Conservation (phyloP, 2,329 filamentous ascomycete genomes). For the Parafenestella ontariensis region DNA sequence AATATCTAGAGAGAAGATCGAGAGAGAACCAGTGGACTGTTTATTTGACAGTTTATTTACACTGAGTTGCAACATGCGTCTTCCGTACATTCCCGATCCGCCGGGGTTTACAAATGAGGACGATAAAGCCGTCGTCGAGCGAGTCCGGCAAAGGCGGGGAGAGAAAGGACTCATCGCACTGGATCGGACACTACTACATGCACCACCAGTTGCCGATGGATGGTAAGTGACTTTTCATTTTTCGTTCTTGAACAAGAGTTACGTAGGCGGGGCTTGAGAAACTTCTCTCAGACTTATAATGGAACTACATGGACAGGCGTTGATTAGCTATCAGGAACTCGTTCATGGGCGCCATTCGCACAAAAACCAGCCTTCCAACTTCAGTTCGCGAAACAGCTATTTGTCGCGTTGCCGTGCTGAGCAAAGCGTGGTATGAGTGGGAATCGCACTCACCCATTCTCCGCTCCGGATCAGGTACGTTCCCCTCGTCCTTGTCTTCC, state of each 20-base stretch:
- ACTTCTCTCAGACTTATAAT: background rate
- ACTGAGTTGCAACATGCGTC: slow-evolving; percentile 54
- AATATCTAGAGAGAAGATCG: too few species aligned
- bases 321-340: slow-evolving; percentile 52
- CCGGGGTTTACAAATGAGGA: slow-evolving; percentile 55
- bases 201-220: slow-evolving; percentile 63
- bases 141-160: slow-evolving; percentile 60
- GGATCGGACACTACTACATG: slow-evolving; percentile 62
- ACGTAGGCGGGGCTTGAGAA: too few species aligned
- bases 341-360: slow-evolving; percentile 64
- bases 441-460: slow-evolving; percentile 74
- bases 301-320: background rate
- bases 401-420: slow-evolving; percentile 79
- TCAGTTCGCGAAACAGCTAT: slow-evolving; percentile 78
- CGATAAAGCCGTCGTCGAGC: slow-evolving; percentile 59
- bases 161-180: slow-evolving; percentile 59
- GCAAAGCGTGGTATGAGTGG: slow-evolving; percentile 88
- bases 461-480: slow-evolving; percentile 30
- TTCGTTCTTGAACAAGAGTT: background rate
- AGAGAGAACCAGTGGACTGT: too few species aligned
- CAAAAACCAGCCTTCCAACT: slow-evolving; percentile 57
- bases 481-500: background rate
- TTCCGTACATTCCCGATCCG: slow-evolving; percentile 61
- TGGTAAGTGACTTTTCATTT: slow-evolving; percentile 48
- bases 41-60: too few species aligned